These are phyloP conservation scores for Cryptococcus amylolentus DNA, from an alignment of 1,284 basidiomycete species.

Conservation along the genomic window DNA sequence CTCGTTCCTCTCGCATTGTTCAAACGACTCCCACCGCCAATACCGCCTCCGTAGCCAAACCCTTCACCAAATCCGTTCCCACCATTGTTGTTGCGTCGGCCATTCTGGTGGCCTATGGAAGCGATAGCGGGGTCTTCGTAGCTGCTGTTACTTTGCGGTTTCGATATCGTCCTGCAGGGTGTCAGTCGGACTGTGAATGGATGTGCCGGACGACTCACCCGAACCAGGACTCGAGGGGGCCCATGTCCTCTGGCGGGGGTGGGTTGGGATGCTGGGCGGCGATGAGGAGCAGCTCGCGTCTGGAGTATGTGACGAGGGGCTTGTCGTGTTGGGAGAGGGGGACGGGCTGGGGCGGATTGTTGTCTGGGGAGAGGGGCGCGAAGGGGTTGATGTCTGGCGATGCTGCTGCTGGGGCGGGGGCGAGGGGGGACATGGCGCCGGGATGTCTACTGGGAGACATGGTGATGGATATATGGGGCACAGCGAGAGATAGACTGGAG, in stretches of 20 bases:
- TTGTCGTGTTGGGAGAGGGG: not conserved
- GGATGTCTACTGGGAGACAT: too few relatives aligned
- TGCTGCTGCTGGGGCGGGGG: too few relatives aligned
- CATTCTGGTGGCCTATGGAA: constrained; percentile 26
- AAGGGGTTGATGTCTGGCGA: constrained; percentile 41
- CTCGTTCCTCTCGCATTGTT: constrained; percentile 16
- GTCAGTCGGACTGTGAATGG: not conserved
- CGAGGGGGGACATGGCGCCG: too few relatives aligned
- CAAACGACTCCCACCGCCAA: constrained; percentile 34
- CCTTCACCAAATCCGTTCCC: constrained; percentile 42
- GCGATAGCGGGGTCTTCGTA: constrained; percentile 44
- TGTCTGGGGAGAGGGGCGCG: constrained; percentile 41
- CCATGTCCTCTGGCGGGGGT: constrained; percentile 16
- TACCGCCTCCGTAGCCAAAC: constrained; percentile 46
- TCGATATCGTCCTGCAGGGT: constrained; percentile 1
- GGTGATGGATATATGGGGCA: too few relatives aligned
- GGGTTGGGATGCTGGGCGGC: constrained; percentile 16
- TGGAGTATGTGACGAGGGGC: constrained; percentile 19
- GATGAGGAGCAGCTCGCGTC: constrained; percentile 21
- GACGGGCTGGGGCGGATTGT: constrained; percentile 1
- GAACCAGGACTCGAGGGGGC: constrained; percentile 28
- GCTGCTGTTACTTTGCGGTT: not conserved
- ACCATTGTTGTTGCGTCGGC: constrained; percentile 13
- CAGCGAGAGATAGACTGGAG: too few relatives aligned
- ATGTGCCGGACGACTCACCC: constrained; percentile 22